Conservation (phyloP, 345 rosid species). For the Salix viminalis region DNA sequence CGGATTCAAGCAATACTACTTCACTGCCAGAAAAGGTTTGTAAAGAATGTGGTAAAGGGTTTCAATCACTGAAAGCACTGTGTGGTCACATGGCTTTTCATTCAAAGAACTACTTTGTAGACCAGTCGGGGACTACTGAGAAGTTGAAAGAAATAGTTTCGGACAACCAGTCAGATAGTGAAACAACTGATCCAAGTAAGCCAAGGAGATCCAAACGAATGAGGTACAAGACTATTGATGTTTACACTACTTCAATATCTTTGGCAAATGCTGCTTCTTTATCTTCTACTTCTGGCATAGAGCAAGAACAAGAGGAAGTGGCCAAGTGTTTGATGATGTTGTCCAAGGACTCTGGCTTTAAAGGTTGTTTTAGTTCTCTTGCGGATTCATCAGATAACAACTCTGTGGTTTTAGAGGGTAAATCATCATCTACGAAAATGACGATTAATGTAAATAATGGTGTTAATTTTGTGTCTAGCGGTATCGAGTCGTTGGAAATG, state of each 20-base stretch:
- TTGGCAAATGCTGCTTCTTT: conserved; percentile 31
- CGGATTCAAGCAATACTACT: conserved; percentile 37
- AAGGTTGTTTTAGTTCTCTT: conserved; percentile 46
- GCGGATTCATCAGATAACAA: conserved; percentile 69
- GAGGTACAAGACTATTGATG: conserved; percentile 37
- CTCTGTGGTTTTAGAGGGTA: conserved; percentile 61
- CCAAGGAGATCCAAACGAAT: conserved; percentile 60
- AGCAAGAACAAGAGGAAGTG: conserved; percentile 72
- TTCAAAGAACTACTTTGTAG: conserved; percentile 41
- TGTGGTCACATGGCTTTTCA: conserved; percentile 95
- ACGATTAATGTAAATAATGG: conserved; percentile 36
- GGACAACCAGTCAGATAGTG: conserved; percentile 73
- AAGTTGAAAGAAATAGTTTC: conserved; percentile 33
- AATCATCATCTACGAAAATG: conserved; percentile 50
- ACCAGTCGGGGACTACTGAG: conserved; percentile 23
- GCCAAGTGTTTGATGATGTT: conserved; percentile 83
- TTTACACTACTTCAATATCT: conserved; percentile 34
- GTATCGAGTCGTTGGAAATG: conserved; percentile 30
- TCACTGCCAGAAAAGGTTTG: conserved; percentile 42
- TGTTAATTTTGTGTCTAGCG: conserved; percentile 27
- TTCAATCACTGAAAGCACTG: conserved; percentile 74
- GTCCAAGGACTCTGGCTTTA: conserved; percentile 63
- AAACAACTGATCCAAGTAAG: conserved; percentile 53
- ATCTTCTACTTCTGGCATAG: conserved; percentile 57
- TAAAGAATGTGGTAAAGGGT: conserved; percentile 85